Evolutionary conservation across 2,329 filamentous ascomycete genomes (phyloP).

Genomic region (Aspergillus uvarum): DNA sequence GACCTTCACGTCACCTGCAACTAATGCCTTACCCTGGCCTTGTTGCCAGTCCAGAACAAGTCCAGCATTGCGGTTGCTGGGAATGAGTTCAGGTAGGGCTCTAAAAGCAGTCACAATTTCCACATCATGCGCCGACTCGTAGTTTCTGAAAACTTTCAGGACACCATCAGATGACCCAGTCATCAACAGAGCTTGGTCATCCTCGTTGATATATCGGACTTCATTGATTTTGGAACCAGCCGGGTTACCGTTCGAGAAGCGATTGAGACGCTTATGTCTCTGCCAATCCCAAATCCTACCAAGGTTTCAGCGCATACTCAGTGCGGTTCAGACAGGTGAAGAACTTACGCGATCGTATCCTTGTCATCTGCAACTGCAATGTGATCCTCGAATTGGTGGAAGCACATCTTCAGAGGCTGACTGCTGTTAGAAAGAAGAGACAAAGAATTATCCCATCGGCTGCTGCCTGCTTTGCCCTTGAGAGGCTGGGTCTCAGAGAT

Average conservation of each 20-base stretch:
- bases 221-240: conserved; percentile 89
- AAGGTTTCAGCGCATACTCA: conserved; percentile 6
- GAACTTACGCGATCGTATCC: conserved; percentile 69
- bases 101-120: conserved; percentile 90
- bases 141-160: conserved; percentile 88
- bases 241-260: conserved; percentile 94
- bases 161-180: conserved; percentile 95
- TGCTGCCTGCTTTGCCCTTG: conserved; percentile 81
- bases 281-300: conserved; percentile 87
- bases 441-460: conserved; percentile 81
- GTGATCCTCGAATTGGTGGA: conserved; percentile 97
- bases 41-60: conserved; percentile 99
- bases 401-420: conserved; percentile 88
- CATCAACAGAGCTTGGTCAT: conserved; percentile 91
- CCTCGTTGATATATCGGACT: conserved; percentile 96
- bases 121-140: conserved; percentile 72
- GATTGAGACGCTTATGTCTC: conserved; percentile 68
- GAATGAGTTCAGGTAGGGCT: conserved; percentile 88
- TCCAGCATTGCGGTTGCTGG: conserved; percentile 89
- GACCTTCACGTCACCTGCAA: conserved; percentile 91
- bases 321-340: neutral
- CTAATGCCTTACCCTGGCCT: conserved; percentile 90
- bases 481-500: conserved; percentile 89
- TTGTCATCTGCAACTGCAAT: conserved; percentile 89
- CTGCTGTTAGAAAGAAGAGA: conserved; percentile 85